A percentile compares a stretch with the other conserved stretches of the same genome.
These are phyloP conservation scores for Datura wrightii DNA, from an alignment of 257 asterid species.

Conservation along the genomic window DNA sequence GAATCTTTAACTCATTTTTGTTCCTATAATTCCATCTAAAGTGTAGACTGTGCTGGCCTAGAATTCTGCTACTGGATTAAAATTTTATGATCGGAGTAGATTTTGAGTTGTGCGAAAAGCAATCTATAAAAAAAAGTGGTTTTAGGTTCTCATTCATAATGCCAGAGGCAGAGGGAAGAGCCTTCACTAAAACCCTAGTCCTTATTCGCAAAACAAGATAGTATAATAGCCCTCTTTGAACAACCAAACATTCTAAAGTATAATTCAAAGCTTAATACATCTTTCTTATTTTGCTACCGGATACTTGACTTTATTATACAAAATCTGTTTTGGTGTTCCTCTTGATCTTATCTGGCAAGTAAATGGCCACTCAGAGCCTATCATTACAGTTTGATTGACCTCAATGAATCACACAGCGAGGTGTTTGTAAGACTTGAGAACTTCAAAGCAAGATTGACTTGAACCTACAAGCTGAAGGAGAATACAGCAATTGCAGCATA, in stretches of 20 bases:
- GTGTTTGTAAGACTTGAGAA: background rate
- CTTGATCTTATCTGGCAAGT: constrained; percentile 13
- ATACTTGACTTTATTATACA: background rate
- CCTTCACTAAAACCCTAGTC: background rate
- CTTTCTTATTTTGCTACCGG: background rate
- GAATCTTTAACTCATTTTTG: background rate
- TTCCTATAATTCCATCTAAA: background rate
- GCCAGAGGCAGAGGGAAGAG: background rate
- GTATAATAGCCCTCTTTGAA: background rate
- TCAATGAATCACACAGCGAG: background rate
- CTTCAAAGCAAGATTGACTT: background rate
- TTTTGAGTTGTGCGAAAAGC: background rate
- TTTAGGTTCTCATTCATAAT: constrained; percentile 17
- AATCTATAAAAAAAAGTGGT: background rate
- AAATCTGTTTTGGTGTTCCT: constrained; percentile 2
- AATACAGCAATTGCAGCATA: background rate
- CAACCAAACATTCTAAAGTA: background rate
- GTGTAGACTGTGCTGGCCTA: background rate
- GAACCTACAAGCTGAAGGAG: constrained; percentile 25
- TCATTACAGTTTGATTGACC: background rate
- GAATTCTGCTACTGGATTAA: constrained; percentile 15
- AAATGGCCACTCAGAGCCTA: constrained; percentile 5
- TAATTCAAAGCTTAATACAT: background rate
- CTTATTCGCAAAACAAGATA: background rate
- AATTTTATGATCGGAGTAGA: background rate